Conservation (phyloP, 441 rosid species). For the Kokia cookei region DNA sequence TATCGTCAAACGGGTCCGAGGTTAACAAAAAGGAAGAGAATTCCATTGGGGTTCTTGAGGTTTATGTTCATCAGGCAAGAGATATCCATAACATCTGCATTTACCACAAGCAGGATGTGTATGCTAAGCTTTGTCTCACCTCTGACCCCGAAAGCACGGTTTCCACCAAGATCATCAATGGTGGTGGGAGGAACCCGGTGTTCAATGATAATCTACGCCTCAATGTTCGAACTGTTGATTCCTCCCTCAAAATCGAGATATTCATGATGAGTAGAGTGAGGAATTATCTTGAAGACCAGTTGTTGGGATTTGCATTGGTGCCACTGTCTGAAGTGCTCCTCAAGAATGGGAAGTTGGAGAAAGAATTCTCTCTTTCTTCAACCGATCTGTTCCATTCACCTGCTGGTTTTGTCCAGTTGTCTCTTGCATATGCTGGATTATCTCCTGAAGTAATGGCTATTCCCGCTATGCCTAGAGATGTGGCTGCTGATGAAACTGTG, state of each 20-base stretch:
- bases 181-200: constrained; percentile 97
- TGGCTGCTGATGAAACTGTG: constrained; percentile 31
- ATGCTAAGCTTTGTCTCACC: constrained; percentile 90
- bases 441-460: constrained; percentile 88
- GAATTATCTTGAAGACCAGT: constrained; percentile 96
- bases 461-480: constrained; percentile 37
- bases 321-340: constrained; percentile 82
- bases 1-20: constrained; percentile 10
- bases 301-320: constrained; percentile 85
- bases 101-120: constrained; percentile 99
- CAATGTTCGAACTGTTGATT: constrained; percentile 56
- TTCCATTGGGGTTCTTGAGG: constrained; percentile 64
- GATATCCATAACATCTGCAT: constrained; percentile 99
- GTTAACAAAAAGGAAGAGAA: constrained; percentile 30
- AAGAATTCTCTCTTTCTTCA: constrained; percentile 93
- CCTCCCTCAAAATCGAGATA: constrained; percentile 88
- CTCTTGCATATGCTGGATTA: constrained; percentile 71
- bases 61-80: constrained; percentile 87
- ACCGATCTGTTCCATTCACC: constrained; percentile 96
- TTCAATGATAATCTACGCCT: constrained; percentile 67
- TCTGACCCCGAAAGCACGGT: constrained; percentile 70
- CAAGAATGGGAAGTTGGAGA: constrained; percentile 71
- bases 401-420: constrained; percentile 84
- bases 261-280: constrained; percentile 98
- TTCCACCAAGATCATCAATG: constrained; percentile 89